Conservation (phyloP, 1,284 basidiomycete genomes). For the Cronartium ribicola region DNA sequence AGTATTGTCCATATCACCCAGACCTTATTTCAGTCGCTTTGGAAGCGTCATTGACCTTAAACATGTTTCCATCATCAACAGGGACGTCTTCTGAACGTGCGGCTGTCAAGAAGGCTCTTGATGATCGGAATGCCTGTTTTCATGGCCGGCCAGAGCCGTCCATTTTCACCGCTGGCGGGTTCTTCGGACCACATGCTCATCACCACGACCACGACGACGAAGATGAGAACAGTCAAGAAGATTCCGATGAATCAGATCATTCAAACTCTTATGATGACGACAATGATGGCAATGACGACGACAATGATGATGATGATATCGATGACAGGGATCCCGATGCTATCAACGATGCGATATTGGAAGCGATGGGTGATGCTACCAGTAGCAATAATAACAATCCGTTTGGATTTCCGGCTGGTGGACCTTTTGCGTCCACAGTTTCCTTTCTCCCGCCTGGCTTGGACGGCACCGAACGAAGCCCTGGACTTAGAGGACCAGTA, state of each 20-base stretch:
- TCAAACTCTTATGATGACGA: neutral
- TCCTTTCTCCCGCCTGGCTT: too few relatives aligned
- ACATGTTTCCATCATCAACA: neutral
- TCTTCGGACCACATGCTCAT: neutral
- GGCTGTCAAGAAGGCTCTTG: conserved; percentile 15
- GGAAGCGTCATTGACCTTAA: too few relatives aligned
- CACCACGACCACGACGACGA: neutral
- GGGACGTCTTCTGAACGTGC: conserved; percentile 15
- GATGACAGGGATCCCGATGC: conserved; percentile 4
- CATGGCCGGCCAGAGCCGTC: conserved; percentile 15
- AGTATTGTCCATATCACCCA: neutral
- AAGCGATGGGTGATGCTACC: conserved; percentile 10
- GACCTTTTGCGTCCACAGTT: too few relatives aligned
- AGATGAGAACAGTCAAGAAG: conserved; percentile 2
- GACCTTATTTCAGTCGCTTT: too few relatives aligned
- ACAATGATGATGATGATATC: neutral
- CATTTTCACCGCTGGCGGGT: conserved; percentile 17
- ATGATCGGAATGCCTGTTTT: conserved; percentile 27
- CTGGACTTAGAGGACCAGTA: too few relatives aligned
- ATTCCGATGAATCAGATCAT: neutral
- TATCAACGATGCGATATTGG: conserved; percentile 5
- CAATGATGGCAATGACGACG: neutral
- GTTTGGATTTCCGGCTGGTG: too few relatives aligned
- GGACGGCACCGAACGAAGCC: too few relatives aligned
- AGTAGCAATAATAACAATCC: neutral